These are phyloP conservation scores for Rhodotorula sp. DNA, from an alignment of 1,284 basidiomycete genomes.

Conservation along the genomic window DNA sequence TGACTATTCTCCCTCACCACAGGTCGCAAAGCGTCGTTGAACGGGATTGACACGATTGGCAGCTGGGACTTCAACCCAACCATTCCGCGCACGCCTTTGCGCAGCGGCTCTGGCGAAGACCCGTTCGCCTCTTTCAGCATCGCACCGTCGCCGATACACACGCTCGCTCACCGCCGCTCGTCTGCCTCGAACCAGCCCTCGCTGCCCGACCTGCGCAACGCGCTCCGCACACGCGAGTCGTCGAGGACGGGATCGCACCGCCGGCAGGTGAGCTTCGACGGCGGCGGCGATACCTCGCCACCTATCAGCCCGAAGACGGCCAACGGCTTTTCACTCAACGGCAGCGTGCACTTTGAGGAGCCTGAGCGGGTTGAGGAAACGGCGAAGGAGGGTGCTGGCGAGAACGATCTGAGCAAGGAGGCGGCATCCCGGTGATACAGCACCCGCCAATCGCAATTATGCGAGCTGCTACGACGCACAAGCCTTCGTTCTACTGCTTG, in stretches of 20 bases:
- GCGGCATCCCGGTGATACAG: background rate
- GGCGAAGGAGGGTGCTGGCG: background rate
- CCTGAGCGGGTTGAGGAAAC: background rate
- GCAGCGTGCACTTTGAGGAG: slow-evolving; percentile 7
- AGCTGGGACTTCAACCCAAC: slow-evolving; percentile 39
- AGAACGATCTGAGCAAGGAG: background rate
- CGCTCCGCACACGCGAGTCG: background rate
- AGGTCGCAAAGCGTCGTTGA: slow-evolving; percentile 22
- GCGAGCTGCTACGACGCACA: too few species aligned
- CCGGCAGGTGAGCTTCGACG: slow-evolving; percentile 3
- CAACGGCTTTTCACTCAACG: slow-evolving; percentile 8
- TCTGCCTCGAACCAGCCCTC: background rate
- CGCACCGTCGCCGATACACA: slow-evolving; percentile 19
- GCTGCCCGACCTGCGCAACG: background rate
- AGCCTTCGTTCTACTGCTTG: too few species aligned
- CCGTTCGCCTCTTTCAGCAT: slow-evolving; percentile 29
- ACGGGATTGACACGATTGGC: slow-evolving; percentile 18
- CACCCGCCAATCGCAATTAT: background rate
- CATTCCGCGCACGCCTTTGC: slow-evolving; percentile 9
- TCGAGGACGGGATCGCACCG: slow-evolving; percentile 2
- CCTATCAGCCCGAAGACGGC: background rate
- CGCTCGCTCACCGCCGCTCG: background rate
- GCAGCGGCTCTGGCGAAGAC: slow-evolving; percentile 11
- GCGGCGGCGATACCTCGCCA: background rate
- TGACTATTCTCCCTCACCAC: background rate